Base-by-base conservation (phyloP, 225 moss, liverwort and hornwort genomes). In the Ulota crispa region DNA sequence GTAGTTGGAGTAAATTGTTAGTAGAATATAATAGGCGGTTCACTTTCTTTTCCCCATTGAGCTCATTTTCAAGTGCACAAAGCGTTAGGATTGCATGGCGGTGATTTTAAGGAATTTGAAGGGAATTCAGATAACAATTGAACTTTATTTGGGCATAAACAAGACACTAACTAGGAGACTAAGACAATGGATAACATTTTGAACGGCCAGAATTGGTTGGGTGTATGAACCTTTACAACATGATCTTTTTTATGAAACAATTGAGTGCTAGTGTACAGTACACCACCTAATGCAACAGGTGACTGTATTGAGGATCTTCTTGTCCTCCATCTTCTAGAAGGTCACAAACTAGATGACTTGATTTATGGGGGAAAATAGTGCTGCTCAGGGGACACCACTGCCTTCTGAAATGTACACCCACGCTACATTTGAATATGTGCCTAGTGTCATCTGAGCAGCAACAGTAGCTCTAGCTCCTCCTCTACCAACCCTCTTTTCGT, bases 201-300 rank as follows among this genome's bases (percentile, higher is more conserved):
- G 11, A 0, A 50, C 41, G 43, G 43, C 15, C 16, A 56, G 31
- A 80, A 41, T 16, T 56, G 55, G 63, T 6, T 19, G n/a, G 26
- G 26, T 20, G 47, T 10, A 30, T 78, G 64, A 28, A 68, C 68
- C 27, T 68, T 39, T 53, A 67, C 47, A 53, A 45, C 63, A 55
- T 63, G 28, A 68, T 78, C 36, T 45, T 30, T 79, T 55, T n/a
- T 26, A 66, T 71, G 64, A 47, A 86, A 56, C 75, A 74, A 70
- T 70, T 70, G 59, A 66, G 36, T 60, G 83, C 47, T 70, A 47
- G 64, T 70, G 64, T 57, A 70, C 61, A 60, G 21, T 16, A n/a
- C 32, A 77, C 32, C 39, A 60, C 78, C 54, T 42, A 28, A 62
- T 26, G 43, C 11, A 43, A 43, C 3, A 62, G 68, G 78, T 61